Percentiles rank a stretch among this genome's conserved stretches.
phyloP scores from a whole-genome alignment of 1,284 basidiomycete genomes.

The Cryptococcus deneoformans region DNA sequence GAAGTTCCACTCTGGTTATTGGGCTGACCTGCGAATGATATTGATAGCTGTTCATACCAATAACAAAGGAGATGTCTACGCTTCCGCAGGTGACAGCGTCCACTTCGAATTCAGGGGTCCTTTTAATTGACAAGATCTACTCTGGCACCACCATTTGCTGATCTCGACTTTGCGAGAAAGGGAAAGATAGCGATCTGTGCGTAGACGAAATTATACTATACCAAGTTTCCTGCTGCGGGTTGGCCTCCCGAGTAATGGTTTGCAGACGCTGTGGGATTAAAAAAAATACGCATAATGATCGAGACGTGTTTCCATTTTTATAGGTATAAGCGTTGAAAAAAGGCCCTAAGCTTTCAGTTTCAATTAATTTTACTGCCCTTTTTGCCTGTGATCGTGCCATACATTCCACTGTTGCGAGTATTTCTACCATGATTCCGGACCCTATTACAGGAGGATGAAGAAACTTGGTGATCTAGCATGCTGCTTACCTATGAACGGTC shows the following conservation, averaged over 20 bases:
- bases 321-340: too few relatives aligned
- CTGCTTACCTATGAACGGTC: too few relatives aligned
- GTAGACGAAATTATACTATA: constrained; percentile 65
- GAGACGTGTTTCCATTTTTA: too few relatives aligned
- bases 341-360: too few relatives aligned
- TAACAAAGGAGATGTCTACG: constrained; percentile 57
- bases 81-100: constrained; percentile 67
- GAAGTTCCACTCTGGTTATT: not conserved
- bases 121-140: constrained; percentile 71
- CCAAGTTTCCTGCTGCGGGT: constrained; percentile 54
- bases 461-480: too few relatives aligned
- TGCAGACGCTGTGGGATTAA: not conserved
- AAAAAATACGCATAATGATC: not conserved
- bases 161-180: constrained; percentile 63
- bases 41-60: constrained; percentile 4
- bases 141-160: constrained; percentile 56
- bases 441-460: too few relatives aligned
- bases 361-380: too few relatives aligned
- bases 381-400: too few relatives aligned
- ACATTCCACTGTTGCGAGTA: too few relatives aligned
- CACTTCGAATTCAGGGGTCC: constrained; percentile 65
- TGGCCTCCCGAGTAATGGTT: not conserved
- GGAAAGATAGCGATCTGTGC: constrained; percentile 64
- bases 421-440: too few relatives aligned
- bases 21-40: too few relatives aligned